A percentile compares a stretch with the other conserved stretches of the same genome.
Conservation (phyloP, 768 basidiomycete genomes). For the Kwoniella mangroviensis region DNA sequence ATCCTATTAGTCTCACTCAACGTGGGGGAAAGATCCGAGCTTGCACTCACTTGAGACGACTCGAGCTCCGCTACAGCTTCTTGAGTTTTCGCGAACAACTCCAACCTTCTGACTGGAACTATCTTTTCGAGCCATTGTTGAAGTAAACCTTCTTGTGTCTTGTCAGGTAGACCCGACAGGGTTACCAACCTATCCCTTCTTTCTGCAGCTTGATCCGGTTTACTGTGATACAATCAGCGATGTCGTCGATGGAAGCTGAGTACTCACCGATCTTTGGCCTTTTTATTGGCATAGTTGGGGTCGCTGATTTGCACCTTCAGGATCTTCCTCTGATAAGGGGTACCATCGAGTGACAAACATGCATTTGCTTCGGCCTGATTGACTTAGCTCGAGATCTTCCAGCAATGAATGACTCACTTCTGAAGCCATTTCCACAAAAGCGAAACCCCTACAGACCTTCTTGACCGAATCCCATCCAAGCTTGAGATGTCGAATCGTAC, state of each 20-base stretch:
- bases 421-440: constrained; percentile 86
- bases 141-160: constrained; percentile 84
- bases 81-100: constrained; percentile 68
- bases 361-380: constrained; percentile 40
- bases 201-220: constrained; percentile 62
- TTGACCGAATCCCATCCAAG: constrained; percentile 68
- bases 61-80: constrained; percentile 61
- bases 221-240: constrained; percentile 57
- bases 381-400: neutral
- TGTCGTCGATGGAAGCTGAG: too few relatives aligned
- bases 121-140: constrained; percentile 88
- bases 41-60: constrained; percentile 58
- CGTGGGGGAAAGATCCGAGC: constrained; percentile 64
- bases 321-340: constrained; percentile 27
- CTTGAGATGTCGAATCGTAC: constrained; percentile 77
- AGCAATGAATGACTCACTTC: constrained; percentile 64
- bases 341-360: constrained; percentile 35
- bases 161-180: constrained; percentile 72
- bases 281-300: constrained; percentile 56
- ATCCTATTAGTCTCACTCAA: constrained; percentile 54
- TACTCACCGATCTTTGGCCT: constrained; percentile 27
- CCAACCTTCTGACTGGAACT: constrained; percentile 68
- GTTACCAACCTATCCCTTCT: constrained; percentile 71
- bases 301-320: constrained; percentile 55
- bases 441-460: constrained; percentile 80